Evolutionary conservation across 2,329 filamentous ascomycete genomes (phyloP), one percentile per base, ranked within the genome.

Genomic region (Talaromyces amestolkiae): DNA sequence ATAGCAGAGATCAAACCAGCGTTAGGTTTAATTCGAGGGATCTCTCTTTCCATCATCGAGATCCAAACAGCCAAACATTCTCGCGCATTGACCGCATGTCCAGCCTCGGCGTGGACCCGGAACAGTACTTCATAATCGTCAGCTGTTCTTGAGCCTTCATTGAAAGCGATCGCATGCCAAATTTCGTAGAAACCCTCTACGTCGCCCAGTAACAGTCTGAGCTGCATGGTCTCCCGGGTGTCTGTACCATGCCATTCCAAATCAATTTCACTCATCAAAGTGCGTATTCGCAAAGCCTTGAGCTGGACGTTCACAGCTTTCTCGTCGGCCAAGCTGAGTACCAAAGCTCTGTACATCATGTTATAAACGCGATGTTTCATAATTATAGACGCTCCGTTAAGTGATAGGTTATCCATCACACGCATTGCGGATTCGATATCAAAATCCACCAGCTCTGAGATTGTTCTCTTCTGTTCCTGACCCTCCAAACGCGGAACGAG

Each of bases 111-210:
- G 62, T 87, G 80, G 33, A 79, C 72, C 15, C 74, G 69, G 71
- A 86, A 89, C 31, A 87, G 77, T 39, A 83, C 76, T 3, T 77
- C 74, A 71, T 91, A 91, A 68, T 89, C 79, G 17, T 73, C 72
- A n/a, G 78, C 71, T 0, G 84, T 82, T 22, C 88, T 84, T 1
- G 79, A 70, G 9, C 75, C 72, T 45, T 81, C 76, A 69, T 83
- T 82, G 47, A 83, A 79, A 15, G 87, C 77, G 3, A 86, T 82
- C 64, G 82, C 80, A 63, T 83, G 82, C 81, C 89, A 91, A 10
- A 82, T 72, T 22, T 85, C 80, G 87, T 86, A 90, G 70, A 91
- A 86, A 6, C 79, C 78, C 17, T 81, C 73, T 82, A 86, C 89
- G 68, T 87, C 77, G 19, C 73, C 71, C 66, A 80, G 79, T 22